Conservation (phyloP, 495 filamentous ascomycete species). For the Parathielavia appendiculata region DNA sequence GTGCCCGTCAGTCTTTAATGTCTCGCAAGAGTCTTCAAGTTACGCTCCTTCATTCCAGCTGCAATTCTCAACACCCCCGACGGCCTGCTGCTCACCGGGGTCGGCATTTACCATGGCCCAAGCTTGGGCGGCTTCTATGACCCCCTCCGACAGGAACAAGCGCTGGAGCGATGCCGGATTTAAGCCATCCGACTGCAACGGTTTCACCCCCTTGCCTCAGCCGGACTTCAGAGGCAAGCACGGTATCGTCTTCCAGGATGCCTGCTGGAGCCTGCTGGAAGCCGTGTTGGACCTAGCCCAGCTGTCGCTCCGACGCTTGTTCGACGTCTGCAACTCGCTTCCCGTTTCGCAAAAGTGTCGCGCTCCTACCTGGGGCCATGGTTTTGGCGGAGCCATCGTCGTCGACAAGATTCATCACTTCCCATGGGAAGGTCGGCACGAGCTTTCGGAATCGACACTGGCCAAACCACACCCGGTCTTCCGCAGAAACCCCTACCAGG, state of each 20-base stretch:
- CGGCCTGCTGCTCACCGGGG: no score
- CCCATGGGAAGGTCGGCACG: background rate
- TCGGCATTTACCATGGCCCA: no score
- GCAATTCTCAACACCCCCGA: no score
- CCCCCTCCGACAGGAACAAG: background rate
- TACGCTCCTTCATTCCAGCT: no score
- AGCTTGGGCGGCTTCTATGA: no score
- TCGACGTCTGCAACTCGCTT: constrained; percentile 3
- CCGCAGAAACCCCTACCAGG: background rate
- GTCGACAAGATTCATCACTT: background rate
- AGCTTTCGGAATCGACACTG: background rate
- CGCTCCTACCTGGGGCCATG: constrained; percentile 2
- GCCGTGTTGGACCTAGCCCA: background rate
- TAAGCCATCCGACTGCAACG: background rate
- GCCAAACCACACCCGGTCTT: constrained; percentile 1
- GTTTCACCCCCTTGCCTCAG: background rate
- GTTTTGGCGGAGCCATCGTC: background rate
- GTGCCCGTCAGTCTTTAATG: no score
- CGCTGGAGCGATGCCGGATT: constrained; percentile 3
- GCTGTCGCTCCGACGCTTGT: background rate
- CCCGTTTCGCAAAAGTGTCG: background rate
- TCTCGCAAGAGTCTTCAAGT: no score
- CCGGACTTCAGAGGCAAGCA: background rate
- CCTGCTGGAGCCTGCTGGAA: constrained; percentile 5
- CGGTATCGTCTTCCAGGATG: constrained; percentile 2